Conservation (phyloP, 345 rosid genomes). For the Eutrema yunnanense region DNA sequence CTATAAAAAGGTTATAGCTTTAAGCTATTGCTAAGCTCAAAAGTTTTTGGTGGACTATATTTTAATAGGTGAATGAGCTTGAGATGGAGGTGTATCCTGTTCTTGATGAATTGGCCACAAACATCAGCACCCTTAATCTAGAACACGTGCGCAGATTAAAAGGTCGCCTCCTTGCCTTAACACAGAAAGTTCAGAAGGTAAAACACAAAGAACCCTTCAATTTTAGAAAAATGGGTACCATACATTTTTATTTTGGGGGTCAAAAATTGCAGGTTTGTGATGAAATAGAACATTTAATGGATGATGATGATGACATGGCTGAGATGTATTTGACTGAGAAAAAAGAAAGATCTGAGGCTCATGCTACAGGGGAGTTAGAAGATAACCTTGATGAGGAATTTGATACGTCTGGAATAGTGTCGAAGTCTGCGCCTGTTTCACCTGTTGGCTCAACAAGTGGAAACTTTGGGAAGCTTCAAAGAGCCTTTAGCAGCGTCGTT, state of each 20-base stretch:
- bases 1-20: neutral
- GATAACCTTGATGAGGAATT: conserved; percentile 35
- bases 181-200: conserved; percentile 97
- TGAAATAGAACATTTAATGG: conserved; percentile 96
- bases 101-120: conserved; percentile 79
- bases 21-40: neutral
- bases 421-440: conserved; percentile 86
- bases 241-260: neutral
- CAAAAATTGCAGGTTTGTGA: conserved; percentile 62
- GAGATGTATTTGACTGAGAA: conserved; percentile 97
- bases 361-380: conserved; percentile 39
- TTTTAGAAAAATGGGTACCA: neutral
- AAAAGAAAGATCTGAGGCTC: conserved; percentile 65
- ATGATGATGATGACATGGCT: conserved; percentile 99
- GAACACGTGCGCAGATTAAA: conserved; percentile 87
- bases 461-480: conserved; percentile 51
- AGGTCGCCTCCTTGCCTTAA: conserved; percentile 84
- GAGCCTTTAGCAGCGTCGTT: conserved; percentile 75
- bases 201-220: neutral
- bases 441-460: conserved; percentile 59
- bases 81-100: conserved; percentile 85
- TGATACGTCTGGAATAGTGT: conserved; percentile 30
- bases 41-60: neutral
- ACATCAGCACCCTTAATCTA: conserved; percentile 78
- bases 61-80: conserved; percentile 72